phyloP scores from a whole-genome alignment of 306 rosid genomes.

The Vigna hirtella region DNA sequence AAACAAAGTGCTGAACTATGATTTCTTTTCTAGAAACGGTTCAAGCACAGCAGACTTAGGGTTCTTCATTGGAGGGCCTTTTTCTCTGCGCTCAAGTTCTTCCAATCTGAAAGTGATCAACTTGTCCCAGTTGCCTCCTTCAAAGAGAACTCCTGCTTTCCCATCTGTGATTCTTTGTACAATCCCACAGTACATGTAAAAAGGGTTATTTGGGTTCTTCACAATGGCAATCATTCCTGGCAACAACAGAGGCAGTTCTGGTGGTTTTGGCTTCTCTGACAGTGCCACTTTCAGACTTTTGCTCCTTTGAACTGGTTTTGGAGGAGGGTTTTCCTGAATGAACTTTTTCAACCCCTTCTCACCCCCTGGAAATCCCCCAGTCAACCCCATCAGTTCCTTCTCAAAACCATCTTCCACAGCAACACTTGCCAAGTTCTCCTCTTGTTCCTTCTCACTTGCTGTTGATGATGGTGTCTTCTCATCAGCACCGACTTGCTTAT shows the following conservation, averaged over 20 bases:
- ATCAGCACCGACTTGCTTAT: slow-evolving; percentile 51
- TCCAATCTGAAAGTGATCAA: slow-evolving; percentile 80
- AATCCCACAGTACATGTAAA: slow-evolving; percentile 73
- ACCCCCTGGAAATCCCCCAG: slow-evolving; percentile 97
- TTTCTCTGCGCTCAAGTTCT: slow-evolving; percentile 87
- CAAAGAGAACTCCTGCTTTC: slow-evolving; percentile 54
- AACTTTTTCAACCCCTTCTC: slow-evolving; percentile 77
- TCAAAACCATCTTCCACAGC: slow-evolving; percentile 76
- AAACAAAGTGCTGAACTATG: slow-evolving; percentile 37
- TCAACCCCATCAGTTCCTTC: slow-evolving; percentile 87
- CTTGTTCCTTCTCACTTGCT: slow-evolving; percentile 40
- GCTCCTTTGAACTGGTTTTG: slow-evolving; percentile 39
- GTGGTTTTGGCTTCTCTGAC: slow-evolving; percentile 66
- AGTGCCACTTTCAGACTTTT: slow-evolving; percentile 41
- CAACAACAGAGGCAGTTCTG: slow-evolving; percentile 58
- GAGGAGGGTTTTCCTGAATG: slow-evolving; percentile 83
- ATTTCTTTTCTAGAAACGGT: slow-evolving; percentile 63
- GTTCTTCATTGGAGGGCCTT: slow-evolving; percentile 93
- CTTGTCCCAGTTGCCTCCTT: slow-evolving; percentile 57
- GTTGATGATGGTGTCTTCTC: slow-evolving; percentile 36
- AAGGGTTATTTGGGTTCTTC: slow-evolving; percentile 68
- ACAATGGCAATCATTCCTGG: slow-evolving; percentile 85
- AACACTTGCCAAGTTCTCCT: slow-evolving; percentile 42
- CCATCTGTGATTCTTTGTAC: slow-evolving; percentile 56
- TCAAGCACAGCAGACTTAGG: slow-evolving; percentile 71